phyloP scores from a whole-genome alignment of 768 basidiomycete species.

The Leccinum disarticulatum region DNA sequence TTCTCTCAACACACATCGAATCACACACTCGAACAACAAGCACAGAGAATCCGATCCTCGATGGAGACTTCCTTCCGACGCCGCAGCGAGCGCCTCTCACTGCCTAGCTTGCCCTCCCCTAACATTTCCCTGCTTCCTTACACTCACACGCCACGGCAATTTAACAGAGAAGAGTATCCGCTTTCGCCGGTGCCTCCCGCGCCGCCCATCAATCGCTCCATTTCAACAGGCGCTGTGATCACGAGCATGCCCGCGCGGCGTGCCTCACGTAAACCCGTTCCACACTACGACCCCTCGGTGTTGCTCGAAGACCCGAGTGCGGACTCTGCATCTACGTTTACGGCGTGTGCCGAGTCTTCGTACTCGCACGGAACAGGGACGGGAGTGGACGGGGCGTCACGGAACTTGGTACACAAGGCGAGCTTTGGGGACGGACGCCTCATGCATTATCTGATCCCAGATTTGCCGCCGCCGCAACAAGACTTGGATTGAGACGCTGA shows the following conservation, averaged over 20 bases:
- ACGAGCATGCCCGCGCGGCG: constrained; percentile 25
- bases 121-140: constrained; percentile 16
- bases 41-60: constrained; percentile 32
- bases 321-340: constrained; percentile 24
- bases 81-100: constrained; percentile 31
- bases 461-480: constrained; percentile 44
- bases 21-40: constrained; percentile 29
- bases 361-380: constrained; percentile 25
- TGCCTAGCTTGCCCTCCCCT: constrained; percentile 25
- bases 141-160: constrained; percentile 16
- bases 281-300: constrained; percentile 43
- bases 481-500: constrained; percentile 19
- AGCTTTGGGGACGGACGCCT: constrained; percentile 47
- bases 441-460: constrained; percentile 60
- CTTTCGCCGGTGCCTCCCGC: constrained; percentile 22
- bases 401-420: constrained; percentile 39
- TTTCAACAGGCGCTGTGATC: constrained; percentile 27
- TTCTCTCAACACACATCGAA: constrained; percentile 13
- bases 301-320: constrained; percentile 22
- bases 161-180: constrained; percentile 31
- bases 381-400: constrained; percentile 10
- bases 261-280: constrained; percentile 56
- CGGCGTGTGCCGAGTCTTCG: constrained; percentile 27
- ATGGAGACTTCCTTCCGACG: constrained; percentile 29
- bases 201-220: constrained; percentile 29